Evolutionary conservation across 2,329 filamentous ascomycete species (phyloP), one percentile per base, ranked within the genome.

Genomic region (Aspergillus brunneoviolaceus): DNA sequence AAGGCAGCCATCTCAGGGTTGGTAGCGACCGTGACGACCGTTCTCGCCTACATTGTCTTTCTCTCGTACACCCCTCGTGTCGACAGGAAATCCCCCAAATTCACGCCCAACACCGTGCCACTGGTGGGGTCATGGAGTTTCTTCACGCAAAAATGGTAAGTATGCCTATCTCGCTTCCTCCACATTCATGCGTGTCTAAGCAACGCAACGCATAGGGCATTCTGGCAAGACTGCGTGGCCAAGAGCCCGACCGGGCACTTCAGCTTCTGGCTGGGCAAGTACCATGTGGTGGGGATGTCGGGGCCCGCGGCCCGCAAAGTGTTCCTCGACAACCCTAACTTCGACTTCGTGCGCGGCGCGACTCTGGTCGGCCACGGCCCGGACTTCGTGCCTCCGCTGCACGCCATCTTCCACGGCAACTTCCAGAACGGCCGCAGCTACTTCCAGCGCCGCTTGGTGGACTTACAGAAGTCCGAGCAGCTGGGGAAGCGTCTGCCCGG

Each of bases 361-460:
- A 9, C 5, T 2, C 51, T 53, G 25, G 51, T 53, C 35, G 51
- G 51, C 31, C 51, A 53, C 39, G 51, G 51, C 31, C 51, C 51
- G 27, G 51, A 53, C 51, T 42, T 53, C 35, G 51, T 53, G 25
- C 51, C 51, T 53, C 51, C 51, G 21, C 51, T 53, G 31, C 51
- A 53, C 31, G 27, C 33, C 11, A 53, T 53, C 31, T 53, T 53
- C 29, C 33, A 42, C 51, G 21, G 21, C 31, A 53, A 53, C 51
- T 53, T 35, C 23, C 51, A 53, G 21, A 53, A 53, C 51, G 51
- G 51, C 51, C 31, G 51, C 42, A 53, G 31, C 51, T 53, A 53
- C 51, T 53, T 53, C 51, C 51, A 53, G 51, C 51, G 51, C 51
- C 51, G 33, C 23, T 23, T 53, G 51, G 31, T 53, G 23, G 51